A percentile compares a stretch with the other conserved stretches of the same genome.
These are phyloP conservation scores for Tillandsia leiboldiana DNA, from an alignment of 176 grass and related monocot species.

Conservation along the genomic window DNA sequence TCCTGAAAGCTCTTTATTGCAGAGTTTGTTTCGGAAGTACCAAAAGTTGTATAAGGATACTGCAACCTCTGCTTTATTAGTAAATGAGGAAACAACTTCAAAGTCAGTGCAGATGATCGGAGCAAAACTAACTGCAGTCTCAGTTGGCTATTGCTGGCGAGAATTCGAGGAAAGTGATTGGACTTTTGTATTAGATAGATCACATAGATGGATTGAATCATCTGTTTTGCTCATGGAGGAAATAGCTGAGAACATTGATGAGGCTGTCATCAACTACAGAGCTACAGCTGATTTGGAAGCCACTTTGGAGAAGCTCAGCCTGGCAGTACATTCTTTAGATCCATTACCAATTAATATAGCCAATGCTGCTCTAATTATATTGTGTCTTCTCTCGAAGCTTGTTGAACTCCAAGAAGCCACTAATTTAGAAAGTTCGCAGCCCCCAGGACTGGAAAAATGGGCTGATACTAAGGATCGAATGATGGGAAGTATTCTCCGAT, in stretches of 20 bases:
- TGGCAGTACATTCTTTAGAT: slow-evolving; percentile 40
- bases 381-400: slow-evolving; percentile 50
- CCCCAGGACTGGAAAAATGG: slow-evolving; percentile 39
- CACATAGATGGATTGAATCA: slow-evolving; percentile 59
- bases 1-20: slow-evolving; percentile 47
- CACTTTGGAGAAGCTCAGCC: slow-evolving; percentile 47
- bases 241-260: slow-evolving; percentile 47
- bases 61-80: slow-evolving; percentile 12
- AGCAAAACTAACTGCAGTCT: slow-evolving; percentile 58
- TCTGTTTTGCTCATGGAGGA: slow-evolving; percentile 84
- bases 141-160: slow-evolving; percentile 69
- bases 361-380: slow-evolving; percentile 49
- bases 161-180: slow-evolving; percentile 68
- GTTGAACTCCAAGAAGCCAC: slow-evolving; percentile 38
- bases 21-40: slow-evolving; percentile 52
- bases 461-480: slow-evolving; percentile 55
- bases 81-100: slow-evolving; percentile 7
- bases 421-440: slow-evolving; percentile 23
- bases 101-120: slow-evolving; percentile 46
- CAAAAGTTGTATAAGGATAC: slow-evolving; percentile 27
- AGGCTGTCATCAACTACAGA: slow-evolving; percentile 32
- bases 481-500: slow-evolving; percentile 59
- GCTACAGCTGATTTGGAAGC: slow-evolving; percentile 16
- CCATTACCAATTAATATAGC: slow-evolving; percentile 39
- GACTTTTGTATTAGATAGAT: slow-evolving; percentile 43